Conservation (phyloP, 768 basidiomycete species). For the Suillus luteus region DNA sequence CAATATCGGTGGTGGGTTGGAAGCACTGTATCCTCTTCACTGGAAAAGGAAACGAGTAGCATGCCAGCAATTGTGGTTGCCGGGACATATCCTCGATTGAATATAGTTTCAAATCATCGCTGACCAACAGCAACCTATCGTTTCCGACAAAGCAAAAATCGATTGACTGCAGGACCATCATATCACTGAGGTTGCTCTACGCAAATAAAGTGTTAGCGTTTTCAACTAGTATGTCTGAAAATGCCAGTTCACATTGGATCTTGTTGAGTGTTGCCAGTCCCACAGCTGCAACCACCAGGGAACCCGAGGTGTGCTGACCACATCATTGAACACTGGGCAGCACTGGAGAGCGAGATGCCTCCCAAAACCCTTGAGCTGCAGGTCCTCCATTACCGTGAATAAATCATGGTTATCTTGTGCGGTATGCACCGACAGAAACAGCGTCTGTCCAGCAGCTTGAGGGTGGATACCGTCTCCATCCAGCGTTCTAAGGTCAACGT, state of each 20-base stretch:
- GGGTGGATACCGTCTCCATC: neutral
- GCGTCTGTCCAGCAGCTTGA: neutral
- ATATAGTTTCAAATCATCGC: neutral
- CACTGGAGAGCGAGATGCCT: slow-evolving; percentile 4
- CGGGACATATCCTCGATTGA: neutral
- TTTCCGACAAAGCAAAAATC: slow-evolving; percentile 9
- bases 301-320: neutral
- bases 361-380: neutral
- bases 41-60: neutral
- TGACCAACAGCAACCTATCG: neutral
- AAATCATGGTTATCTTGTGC: neutral
- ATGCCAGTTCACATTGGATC: slow-evolving; percentile 4
- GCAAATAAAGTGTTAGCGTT: neutral
- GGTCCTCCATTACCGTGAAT: neutral
- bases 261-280: slow-evolving; percentile 11
- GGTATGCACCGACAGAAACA: neutral
- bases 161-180: neutral
- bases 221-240: neutral
- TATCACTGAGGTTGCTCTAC: slow-evolving; percentile 4
- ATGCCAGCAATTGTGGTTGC: neutral
- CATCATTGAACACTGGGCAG: neutral
- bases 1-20: neutral
- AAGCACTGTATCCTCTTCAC: neutral
- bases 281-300: slow-evolving; percentile 9
- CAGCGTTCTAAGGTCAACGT: neutral